Evolutionary conservation across 2,329 filamentous ascomycete genomes (phyloP), one percentile per base, ranked within the genome.

Genomic region (Fusarium stilboides): DNA sequence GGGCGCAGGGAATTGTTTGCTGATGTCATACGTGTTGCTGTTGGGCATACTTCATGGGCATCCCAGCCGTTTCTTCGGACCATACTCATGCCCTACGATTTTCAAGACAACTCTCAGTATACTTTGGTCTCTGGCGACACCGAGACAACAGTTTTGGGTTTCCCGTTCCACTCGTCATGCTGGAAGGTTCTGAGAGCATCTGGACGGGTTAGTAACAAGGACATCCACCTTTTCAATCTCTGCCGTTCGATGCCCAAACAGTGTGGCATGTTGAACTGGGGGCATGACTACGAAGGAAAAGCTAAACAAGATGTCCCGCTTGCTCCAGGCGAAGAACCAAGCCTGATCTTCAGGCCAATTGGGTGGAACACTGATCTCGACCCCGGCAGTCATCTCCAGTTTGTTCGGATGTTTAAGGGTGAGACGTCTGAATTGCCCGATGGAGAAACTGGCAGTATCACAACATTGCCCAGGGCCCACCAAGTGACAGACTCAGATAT

Each of bases 131-230:
- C 42, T 6, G 33, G 39, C 4, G 33, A 46, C n/a, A 3, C 22
- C 9, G 26, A 17, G 6, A 44, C 46, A 2, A 22, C 51, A 8
- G 46, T 46, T 5, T 52, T 46, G 39, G 55, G 55, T 1, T 57
- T 44, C 22, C 55, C 55, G 2, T 57, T 57, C 12, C 55, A 57
- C 8, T 44, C 55, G 0, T 31, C 55, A 4, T 57, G 46, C 24
- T 57, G 55, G 55, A 37, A 28, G 19, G 22, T 57, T 8, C 33
- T 57, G 22, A 52, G n/a, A 20, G 26, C 15, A 6, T 37, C 36
- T 12, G 28, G 39, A 1, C n/a, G 28, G 9, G 13, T 57, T 1
- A 31, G 28, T 3, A 37, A 31, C 17, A 22, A 43, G 6, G 40
- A 58, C 45, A 40, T 46, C 4, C 47, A 46, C 2, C 36, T 58